These are phyloP conservation scores for Rhynchosporium graminicola DNA, from an alignment of 2,329 filamentous ascomycete species.

Conservation along the genomic window DNA sequence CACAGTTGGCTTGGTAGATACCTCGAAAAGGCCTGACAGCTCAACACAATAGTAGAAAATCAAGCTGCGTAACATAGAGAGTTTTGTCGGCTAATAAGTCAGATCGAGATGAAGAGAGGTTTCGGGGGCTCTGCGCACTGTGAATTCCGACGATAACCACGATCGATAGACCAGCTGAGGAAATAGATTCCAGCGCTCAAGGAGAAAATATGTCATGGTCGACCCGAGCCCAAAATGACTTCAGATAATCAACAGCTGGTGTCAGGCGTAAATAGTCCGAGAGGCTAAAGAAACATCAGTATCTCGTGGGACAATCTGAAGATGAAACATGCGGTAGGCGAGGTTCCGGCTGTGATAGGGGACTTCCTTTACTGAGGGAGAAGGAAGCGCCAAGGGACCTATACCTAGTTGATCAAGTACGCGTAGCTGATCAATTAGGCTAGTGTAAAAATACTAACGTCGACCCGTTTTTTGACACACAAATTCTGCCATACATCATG, in stretches of 20 bases:
- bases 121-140: too few relatives aligned
- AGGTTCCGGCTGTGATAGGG: background rate
- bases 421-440: background rate
- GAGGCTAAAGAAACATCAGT: too few relatives aligned
- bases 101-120: too few relatives aligned
- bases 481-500: conserved; percentile 14
- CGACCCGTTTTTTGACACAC: conserved; percentile 5
- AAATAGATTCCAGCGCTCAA: background rate
- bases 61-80: too few relatives aligned
- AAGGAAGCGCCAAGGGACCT: background rate
- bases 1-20: too few relatives aligned
- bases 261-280: background rate
- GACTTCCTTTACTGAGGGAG: background rate
- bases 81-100: too few relatives aligned
- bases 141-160: too few relatives aligned
- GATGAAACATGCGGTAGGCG: background rate
- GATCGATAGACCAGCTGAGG: too few relatives aligned
- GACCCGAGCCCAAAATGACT: background rate
- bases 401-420: conserved; percentile 2
- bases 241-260: background rate
- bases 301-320: background rate
- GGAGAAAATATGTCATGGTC: conserved; percentile 2
- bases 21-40: too few relatives aligned
- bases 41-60: too few relatives aligned
- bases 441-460: conserved; percentile 9